These are phyloP conservation scores for Hamigera avellanea DNA, from an alignment of 495 filamentous ascomycete species.

Conservation along the genomic window DNA sequence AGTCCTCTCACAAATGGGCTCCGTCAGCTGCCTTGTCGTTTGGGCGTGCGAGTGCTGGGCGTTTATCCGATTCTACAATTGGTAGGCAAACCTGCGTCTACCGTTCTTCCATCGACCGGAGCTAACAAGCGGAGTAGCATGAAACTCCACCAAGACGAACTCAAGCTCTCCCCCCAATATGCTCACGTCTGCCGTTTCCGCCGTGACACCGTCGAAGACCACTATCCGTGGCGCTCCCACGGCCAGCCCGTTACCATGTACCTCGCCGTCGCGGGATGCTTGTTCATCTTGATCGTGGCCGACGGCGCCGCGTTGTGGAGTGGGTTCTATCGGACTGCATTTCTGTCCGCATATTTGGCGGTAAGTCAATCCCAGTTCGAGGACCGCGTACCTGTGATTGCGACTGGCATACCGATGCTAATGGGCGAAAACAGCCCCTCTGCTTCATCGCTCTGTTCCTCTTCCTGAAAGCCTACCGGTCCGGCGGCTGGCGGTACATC, in stretches of 20 bases:
- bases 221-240: slow-evolving; percentile 32
- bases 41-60: slow-evolving; percentile 34
- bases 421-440: slow-evolving; percentile 8
- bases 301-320: slow-evolving; percentile 31
- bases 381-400: no score
- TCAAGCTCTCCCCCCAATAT: slow-evolving; percentile 11
- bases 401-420: neutral
- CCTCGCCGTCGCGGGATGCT: slow-evolving; percentile 21
- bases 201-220: slow-evolving; percentile 11
- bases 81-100: no score
- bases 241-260: slow-evolving; percentile 30
- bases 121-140: slow-evolving; percentile 16
- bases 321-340: slow-evolving; percentile 15
- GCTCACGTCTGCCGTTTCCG: slow-evolving; percentile 18
- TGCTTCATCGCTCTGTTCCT: slow-evolving; percentile 20
- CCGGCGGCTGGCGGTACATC: slow-evolving; percentile 7
- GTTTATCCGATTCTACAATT: slow-evolving; percentile 30
- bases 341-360: slow-evolving; percentile 26
- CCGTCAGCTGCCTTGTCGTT: slow-evolving; percentile 27
- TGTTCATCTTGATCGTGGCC: slow-evolving; percentile 23
- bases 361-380: slow-evolving; percentile 10
- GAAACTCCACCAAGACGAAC: slow-evolving; percentile 11
- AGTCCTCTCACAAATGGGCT: slow-evolving; percentile 23
- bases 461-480: slow-evolving; percentile 14
- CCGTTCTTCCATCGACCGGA: no score